Evolutionary conservation across 495 filamentous ascomycete genomes (phyloP).

Genomic region (Lasiosphaeria hispida): DNA sequence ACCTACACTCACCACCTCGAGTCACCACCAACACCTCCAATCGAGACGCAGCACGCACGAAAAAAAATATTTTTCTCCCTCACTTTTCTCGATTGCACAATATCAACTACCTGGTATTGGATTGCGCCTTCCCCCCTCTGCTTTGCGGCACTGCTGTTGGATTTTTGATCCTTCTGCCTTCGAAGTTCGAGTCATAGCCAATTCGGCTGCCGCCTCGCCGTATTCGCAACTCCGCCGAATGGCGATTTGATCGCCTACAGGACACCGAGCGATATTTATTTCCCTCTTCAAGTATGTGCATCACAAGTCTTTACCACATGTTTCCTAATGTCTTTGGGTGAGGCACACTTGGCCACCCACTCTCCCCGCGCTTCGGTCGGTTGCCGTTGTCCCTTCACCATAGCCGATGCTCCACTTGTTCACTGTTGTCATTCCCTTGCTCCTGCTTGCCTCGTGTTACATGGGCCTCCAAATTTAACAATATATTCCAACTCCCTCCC

Average conservation of each 20-base stretch:
- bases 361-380: neutral
- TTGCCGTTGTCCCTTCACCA: too few species aligned
- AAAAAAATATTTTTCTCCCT: conserved; percentile 5
- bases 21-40: conserved; percentile 12
- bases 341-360: neutral
- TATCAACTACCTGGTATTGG: neutral
- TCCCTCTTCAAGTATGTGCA: neutral
- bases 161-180: neutral
- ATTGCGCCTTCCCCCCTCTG: neutral
- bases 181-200: conserved; percentile 9
- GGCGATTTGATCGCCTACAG: neutral
- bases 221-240: neutral
- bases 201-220: neutral
- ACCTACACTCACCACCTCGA: too few species aligned
- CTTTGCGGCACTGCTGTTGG: conserved; percentile 16
- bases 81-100: neutral
- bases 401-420: neutral
- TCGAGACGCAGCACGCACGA: neutral
- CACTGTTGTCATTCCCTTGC: neutral
- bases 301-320: neutral
- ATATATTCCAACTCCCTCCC: too few species aligned
- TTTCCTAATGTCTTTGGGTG: neutral
- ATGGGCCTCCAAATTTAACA: too few species aligned
- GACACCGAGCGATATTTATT: neutral
- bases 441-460: neutral